A percentile compares a stretch with the other conserved stretches of the same genome.
Conservation (phyloP, 768 basidiomycete species). For the Suillus clintonianus region DNA sequence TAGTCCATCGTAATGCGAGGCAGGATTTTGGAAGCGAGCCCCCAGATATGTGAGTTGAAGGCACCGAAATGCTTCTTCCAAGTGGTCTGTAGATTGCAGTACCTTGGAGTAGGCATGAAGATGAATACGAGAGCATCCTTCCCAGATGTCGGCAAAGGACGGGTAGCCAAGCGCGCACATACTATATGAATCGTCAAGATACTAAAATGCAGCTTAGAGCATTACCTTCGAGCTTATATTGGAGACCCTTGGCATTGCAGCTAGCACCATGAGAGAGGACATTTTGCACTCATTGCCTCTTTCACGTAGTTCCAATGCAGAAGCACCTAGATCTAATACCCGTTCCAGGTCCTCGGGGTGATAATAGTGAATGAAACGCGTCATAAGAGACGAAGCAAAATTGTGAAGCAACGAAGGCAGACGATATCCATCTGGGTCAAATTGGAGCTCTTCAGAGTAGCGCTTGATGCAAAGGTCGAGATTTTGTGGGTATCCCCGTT, state of each 20-base stretch:
- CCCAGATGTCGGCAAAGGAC: constrained; percentile 21
- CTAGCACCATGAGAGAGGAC: neutral
- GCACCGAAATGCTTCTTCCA: constrained; percentile 25
- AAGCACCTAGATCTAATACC: constrained; percentile 25
- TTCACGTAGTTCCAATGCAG: constrained; percentile 16
- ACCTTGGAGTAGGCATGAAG: constrained; percentile 26
- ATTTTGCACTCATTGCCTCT: constrained; percentile 18
- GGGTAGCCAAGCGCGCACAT: constrained; percentile 20
- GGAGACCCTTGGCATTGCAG: neutral
- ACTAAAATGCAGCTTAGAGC: constrained; percentile 26
- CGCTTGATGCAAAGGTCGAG: constrained; percentile 25
- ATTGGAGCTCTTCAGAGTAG: constrained; percentile 26
- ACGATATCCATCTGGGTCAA: constrained; percentile 8
- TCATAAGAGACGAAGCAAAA: constrained; percentile 17
- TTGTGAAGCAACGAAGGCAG: constrained; percentile 8
- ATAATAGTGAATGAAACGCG: constrained; percentile 18
- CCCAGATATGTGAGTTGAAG: constrained; percentile 12
- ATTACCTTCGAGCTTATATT: constrained; percentile 6
- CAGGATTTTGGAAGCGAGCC: constrained; percentile 19
- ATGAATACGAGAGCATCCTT: constrained; percentile 20
- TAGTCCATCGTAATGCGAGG: constrained; percentile 24
- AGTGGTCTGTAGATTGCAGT: constrained; percentile 13
- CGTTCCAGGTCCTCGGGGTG: constrained; percentile 22
- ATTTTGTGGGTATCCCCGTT: constrained; percentile 19
- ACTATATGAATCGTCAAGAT: constrained; percentile 25